These are phyloP conservation scores for Pontederia paniculata DNA, from an alignment of 176 grass and related monocot species.

Conservation along the genomic window DNA sequence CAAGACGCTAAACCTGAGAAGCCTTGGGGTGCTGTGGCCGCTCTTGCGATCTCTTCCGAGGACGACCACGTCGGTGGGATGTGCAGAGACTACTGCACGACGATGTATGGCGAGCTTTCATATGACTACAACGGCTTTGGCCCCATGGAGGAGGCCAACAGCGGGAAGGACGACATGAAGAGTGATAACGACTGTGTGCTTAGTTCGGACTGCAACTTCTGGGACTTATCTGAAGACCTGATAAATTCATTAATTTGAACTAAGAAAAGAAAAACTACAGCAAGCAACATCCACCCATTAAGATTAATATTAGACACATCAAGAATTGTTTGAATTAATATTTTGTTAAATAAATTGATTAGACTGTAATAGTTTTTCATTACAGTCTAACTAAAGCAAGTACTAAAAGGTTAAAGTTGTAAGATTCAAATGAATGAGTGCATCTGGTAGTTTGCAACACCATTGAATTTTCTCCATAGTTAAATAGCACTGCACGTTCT, in stretches of 20 bases:
- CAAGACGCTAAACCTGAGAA: conserved; percentile 35
- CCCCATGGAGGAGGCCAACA: conserved; percentile 46
- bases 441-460: too few species aligned
- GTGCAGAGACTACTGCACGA: conserved; percentile 1
- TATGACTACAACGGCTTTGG: conserved; percentile 34
- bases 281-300: too few species aligned
- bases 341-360: too few species aligned
- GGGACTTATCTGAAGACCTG: conserved; percentile 77
- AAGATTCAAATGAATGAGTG: too few species aligned
- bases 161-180: conserved; percentile 22
- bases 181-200: conserved; percentile 20
- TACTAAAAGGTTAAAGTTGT: too few species aligned
- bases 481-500: too few species aligned
- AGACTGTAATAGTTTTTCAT: too few species aligned
- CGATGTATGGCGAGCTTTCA: conserved; percentile 1
- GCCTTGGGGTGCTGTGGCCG: conserved; percentile 17
- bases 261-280: neutral
- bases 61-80: conserved; percentile 23
- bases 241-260: conserved; percentile 41
- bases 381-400: too few species aligned
- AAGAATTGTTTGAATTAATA: too few species aligned
- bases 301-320: neutral
- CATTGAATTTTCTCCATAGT: too few species aligned
- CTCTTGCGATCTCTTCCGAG: neutral
- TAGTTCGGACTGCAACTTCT: conserved; percentile 65